phyloP scores from a whole-genome alignment of 306 rosid genomes.

The Gastrolobium bilobum region DNA sequence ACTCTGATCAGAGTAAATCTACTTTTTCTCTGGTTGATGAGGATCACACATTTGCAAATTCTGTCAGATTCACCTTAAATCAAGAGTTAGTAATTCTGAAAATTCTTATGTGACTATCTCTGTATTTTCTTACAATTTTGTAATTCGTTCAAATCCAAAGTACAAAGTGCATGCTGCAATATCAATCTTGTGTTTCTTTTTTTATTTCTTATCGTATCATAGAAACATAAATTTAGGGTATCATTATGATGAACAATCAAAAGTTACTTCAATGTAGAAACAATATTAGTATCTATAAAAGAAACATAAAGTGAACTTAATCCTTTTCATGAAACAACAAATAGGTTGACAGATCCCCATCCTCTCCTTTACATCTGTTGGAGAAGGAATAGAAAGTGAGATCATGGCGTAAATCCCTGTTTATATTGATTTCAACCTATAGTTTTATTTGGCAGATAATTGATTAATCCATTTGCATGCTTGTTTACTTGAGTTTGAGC shows the following conservation, averaged over 20 bases:
- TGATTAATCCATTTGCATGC: constrained; percentile 12
- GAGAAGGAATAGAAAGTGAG: neutral
- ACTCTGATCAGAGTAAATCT: constrained; percentile 69
- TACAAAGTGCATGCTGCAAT: neutral
- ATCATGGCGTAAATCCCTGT: neutral
- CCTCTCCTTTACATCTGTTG: neutral
- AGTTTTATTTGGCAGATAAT: neutral
- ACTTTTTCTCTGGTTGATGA: constrained; percentile 77
- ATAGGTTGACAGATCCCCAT: constrained; percentile 1
- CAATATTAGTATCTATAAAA: neutral
- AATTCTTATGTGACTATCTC: neutral
- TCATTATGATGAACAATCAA: neutral
- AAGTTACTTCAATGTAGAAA: neutral
- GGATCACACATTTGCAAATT: constrained; percentile 82
- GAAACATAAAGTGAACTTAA: constrained; percentile 12
- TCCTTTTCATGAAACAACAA: neutral
- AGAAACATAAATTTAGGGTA: neutral
- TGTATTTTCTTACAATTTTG: neutral
- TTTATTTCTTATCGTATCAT: neutral
- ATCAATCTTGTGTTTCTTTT: constrained; percentile 9
- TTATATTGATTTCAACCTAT: constrained; percentile 1
- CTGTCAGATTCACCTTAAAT: constrained; percentile 73
- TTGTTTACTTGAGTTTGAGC: neutral
- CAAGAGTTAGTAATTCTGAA: constrained; percentile 68
- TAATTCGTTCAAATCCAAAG: neutral